Percentiles rank a stretch among this genome's conserved stretches.
Evolutionary conservation across 257 asterid species (phyloP).

Genomic region (Nicotiana tomentosiformis): DNA sequence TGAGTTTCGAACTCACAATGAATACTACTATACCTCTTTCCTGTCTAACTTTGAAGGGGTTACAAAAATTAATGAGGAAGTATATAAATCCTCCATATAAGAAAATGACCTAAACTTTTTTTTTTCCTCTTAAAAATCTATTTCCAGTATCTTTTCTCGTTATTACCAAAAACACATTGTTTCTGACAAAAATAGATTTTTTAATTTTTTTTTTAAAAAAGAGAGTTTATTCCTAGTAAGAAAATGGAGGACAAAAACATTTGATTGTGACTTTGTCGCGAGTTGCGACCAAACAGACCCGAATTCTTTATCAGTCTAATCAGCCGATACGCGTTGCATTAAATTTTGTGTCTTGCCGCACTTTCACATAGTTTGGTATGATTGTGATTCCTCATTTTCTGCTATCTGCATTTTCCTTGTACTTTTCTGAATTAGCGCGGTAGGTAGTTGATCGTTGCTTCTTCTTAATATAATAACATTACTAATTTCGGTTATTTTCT

Average conservation of each 20-base stretch:
- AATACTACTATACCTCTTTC: too few species aligned
- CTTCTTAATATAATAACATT: background rate
- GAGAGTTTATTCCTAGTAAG: background rate
- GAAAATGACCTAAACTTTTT: background rate
- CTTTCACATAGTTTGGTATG: background rate
- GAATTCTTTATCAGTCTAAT: too few species aligned
- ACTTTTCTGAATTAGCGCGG: slow-evolving; percentile 36
- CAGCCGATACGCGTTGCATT: background rate
- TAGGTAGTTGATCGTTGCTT: slow-evolving; percentile 19
- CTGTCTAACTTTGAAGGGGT: too few species aligned
- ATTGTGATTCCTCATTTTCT: background rate
- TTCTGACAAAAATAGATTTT: background rate
- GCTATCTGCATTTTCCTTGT: slow-evolving; percentile 9
- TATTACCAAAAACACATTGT: background rate
- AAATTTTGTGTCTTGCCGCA: background rate
- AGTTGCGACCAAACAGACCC: too few species aligned
- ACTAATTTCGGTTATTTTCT: background rate
- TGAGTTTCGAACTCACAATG: too few species aligned
- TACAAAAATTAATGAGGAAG: too few species aligned
- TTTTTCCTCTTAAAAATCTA: too few species aligned
- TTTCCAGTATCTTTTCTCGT: background rate
- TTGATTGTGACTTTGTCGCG: background rate
- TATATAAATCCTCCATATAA: too few species aligned
- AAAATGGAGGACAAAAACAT: background rate
- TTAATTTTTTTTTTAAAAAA: too few species aligned